Evolutionary conservation across 2,329 filamentous ascomycete species (phyloP).

Genomic region (Diaporthe australafricana): DNA sequence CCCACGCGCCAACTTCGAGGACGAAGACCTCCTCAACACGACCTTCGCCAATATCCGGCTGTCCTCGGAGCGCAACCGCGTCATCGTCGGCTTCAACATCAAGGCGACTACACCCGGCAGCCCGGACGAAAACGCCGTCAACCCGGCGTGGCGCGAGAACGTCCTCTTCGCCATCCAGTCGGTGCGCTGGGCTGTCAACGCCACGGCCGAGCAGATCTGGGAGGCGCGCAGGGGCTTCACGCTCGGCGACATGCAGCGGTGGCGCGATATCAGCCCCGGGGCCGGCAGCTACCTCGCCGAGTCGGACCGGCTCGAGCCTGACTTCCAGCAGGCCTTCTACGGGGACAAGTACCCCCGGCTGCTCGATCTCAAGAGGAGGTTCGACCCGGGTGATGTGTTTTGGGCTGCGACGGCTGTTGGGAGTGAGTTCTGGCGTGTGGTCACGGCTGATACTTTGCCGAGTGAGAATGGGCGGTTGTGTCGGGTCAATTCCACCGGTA

Average conservation of each 20-base stretch:
- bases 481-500: background rate
- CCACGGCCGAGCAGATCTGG: constrained; percentile 14
- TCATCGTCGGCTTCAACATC: constrained; percentile 18
- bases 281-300: constrained; percentile 51
- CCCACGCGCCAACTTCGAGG: constrained; percentile 48
- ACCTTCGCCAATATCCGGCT: constrained; percentile 43
- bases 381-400: constrained; percentile 51
- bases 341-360: constrained; percentile 46
- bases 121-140: constrained; percentile 56
- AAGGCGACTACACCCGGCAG: constrained; percentile 24
- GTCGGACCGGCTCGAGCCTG: constrained; percentile 47
- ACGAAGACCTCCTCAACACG: constrained; percentile 42
- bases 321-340: constrained; percentile 46
- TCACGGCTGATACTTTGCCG: constrained; percentile 6
- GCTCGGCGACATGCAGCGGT: constrained; percentile 39
- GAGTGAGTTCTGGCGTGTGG: constrained; percentile 49
- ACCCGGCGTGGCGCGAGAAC: constrained; percentile 61
- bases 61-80: background rate
- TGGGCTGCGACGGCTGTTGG: constrained; percentile 43
- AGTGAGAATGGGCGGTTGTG: constrained; percentile 27
- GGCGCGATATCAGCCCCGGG: constrained; percentile 44
- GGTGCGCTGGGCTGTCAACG: constrained; percentile 3
- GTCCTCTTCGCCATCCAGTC: constrained; percentile 52
- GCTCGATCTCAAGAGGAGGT: constrained; percentile 51
- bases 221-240: constrained; percentile 44